phyloP scores from a whole-genome alignment of 1,284 basidiomycete species.

The Ustilago crameri region DNA sequence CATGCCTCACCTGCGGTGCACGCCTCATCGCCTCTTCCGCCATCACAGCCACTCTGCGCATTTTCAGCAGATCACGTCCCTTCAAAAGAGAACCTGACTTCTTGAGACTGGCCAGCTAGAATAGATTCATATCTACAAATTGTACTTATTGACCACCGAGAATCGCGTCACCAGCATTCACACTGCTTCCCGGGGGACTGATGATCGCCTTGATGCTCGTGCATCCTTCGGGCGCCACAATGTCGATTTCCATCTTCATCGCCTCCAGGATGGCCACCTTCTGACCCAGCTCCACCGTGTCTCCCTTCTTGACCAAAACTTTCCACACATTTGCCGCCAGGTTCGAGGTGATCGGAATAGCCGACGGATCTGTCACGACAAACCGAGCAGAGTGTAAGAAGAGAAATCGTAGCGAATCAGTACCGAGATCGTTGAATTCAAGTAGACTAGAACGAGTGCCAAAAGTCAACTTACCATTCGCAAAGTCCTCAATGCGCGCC shows the following conservation, averaged over 20 bases:
- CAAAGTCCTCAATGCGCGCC: constrained; percentile 10
- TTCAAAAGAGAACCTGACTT: too few species aligned
- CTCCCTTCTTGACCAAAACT: constrained; percentile 71
- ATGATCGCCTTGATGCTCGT: constrained; percentile 15
- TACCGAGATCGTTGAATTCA: too few species aligned
- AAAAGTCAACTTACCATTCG: constrained; percentile 6
- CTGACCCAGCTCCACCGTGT: constrained; percentile 72
- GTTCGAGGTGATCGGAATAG: constrained; percentile 69
- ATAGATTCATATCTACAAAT: not conserved
- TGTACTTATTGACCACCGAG: constrained; percentile 9
- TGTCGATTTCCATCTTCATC: constrained; percentile 76
- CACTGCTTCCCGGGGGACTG: constrained; percentile 23
- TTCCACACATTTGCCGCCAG: constrained; percentile 75
- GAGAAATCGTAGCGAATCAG: too few species aligned
- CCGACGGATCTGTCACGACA: constrained; percentile 6
- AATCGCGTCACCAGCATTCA: constrained; percentile 22
- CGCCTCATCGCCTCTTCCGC: too few species aligned
- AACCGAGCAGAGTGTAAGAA: not conserved
- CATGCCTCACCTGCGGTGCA: too few species aligned
- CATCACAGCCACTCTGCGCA: too few species aligned
- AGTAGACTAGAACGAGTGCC: too few species aligned
- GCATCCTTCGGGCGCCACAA: constrained; percentile 17
- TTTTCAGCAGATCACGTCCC: too few species aligned
- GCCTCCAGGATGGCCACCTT: constrained; percentile 75
- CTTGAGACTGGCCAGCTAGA: too few species aligned